phyloP scores from a whole-genome alignment of 108 stramenopile genomes.

The Chaetoceros muelleri region DNA sequence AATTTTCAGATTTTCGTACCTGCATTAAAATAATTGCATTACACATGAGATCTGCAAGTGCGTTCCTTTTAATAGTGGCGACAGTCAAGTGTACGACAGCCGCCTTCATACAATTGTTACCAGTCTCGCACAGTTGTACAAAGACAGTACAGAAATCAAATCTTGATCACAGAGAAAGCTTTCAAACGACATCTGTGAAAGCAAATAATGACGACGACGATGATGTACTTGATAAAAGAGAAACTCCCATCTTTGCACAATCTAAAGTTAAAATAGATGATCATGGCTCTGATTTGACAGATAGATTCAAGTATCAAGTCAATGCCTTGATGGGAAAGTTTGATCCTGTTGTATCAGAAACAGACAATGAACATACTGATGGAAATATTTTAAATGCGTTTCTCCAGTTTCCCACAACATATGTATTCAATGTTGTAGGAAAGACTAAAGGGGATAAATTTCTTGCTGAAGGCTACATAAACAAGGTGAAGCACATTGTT shows the following conservation, averaged over 20 bases:
- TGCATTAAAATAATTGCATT: too few relatives aligned
- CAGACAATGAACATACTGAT: conserved; percentile 49
- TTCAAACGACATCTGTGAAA: too few relatives aligned
- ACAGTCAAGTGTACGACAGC: too few relatives aligned
- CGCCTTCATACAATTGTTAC: too few relatives aligned
- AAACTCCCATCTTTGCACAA: conserved; percentile 3
- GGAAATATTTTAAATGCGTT: conserved; percentile 62
- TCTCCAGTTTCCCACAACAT: conserved; percentile 47
- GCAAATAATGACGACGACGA: neutral
- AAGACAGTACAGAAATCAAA: too few relatives aligned
- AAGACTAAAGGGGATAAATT: conserved; percentile 30
- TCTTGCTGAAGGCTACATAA: conserved; percentile 25
- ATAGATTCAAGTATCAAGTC: conserved; percentile 75
- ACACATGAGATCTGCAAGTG: too few relatives aligned
- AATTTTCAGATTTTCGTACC: too few relatives aligned
- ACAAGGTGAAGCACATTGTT: conserved; percentile 34
- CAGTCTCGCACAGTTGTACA: too few relatives aligned
- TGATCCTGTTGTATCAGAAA: conserved; percentile 25
- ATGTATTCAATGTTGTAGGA: conserved; percentile 57
- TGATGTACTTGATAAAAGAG: conserved; percentile 4
- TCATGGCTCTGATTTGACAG: conserved; percentile 42
- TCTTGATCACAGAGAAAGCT: too few relatives aligned
- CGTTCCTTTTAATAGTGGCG: too few relatives aligned
- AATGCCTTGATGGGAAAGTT: conserved; percentile 69
- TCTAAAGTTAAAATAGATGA: conserved; percentile 23